These are phyloP conservation scores for Aspergillus nanangensis DNA, from an alignment of 495 filamentous ascomycete species.

Conservation along the genomic window DNA sequence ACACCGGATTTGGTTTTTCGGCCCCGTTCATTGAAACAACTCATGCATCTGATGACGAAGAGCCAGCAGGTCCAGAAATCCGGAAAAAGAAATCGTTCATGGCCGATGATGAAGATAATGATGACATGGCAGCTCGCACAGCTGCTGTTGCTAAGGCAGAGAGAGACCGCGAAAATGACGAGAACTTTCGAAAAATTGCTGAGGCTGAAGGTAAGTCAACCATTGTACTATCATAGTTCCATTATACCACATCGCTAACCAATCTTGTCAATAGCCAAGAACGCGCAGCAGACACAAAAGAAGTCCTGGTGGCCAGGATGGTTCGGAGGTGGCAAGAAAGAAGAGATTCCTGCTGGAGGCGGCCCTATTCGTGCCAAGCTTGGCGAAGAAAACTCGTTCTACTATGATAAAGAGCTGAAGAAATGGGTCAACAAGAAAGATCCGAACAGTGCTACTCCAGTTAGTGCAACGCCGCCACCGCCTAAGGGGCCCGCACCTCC, in stretches of 20 bases:
- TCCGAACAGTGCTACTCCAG: slow-evolving; percentile 36
- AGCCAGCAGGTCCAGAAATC: slow-evolving; percentile 31
- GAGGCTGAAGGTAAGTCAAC: slow-evolving; percentile 77
- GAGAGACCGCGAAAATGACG: slow-evolving; percentile 55
- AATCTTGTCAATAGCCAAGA: slow-evolving; percentile 33
- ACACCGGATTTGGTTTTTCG: slow-evolving; percentile 24
- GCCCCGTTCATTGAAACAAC: slow-evolving; percentile 31
- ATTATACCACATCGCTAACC: slow-evolving; percentile 14
- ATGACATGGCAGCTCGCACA: slow-evolving; percentile 45
- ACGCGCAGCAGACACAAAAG: slow-evolving; percentile 40
- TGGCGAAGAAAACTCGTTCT: slow-evolving; percentile 88
- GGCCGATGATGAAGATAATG: slow-evolving; percentile 61
- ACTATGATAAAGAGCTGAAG: slow-evolving; percentile 90
- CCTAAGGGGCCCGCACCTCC: slow-evolving; percentile 43
- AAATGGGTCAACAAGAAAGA: slow-evolving; percentile 98
- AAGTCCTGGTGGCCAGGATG: slow-evolving; percentile 85
- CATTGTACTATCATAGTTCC: slow-evolving; percentile 4
- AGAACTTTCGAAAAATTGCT: slow-evolving; percentile 76
- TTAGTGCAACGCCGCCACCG: slow-evolving; percentile 50
- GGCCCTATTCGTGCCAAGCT: slow-evolving; percentile 90
- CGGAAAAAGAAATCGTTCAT: slow-evolving; percentile 76
- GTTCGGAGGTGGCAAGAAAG: slow-evolving; percentile 72
- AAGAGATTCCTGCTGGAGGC: slow-evolving; percentile 50
- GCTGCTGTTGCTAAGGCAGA: slow-evolving; percentile 50
- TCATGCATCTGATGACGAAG: slow-evolving; percentile 24